A percentile compares a stretch with the other conserved stretches of the same genome.
Evolutionary conservation across 1,284 basidiomycete genomes (phyloP).

Genomic region (Lentinula novae-zelandiae): DNA sequence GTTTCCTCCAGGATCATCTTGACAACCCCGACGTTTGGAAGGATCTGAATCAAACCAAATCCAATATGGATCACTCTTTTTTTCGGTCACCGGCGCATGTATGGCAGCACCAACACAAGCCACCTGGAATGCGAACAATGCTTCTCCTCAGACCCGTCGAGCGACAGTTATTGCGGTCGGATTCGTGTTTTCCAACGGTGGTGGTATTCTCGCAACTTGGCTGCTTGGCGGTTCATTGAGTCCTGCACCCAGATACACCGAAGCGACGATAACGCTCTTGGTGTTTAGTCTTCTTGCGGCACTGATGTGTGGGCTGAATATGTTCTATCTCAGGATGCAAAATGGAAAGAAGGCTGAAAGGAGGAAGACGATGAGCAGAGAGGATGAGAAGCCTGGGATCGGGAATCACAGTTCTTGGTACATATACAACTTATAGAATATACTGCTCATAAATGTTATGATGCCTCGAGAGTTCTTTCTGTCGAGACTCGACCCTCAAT

Average conservation of each 20-base stretch:
- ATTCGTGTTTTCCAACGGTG: conserved; percentile 50
- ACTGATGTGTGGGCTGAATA: conserved; percentile 25
- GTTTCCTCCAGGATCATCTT: background rate
- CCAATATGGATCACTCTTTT: conserved; percentile 48
- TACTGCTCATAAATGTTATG: too few species aligned
- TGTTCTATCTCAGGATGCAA: conserved; percentile 28
- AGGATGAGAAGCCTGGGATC: conserved; percentile 26
- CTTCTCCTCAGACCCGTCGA: conserved; percentile 49
- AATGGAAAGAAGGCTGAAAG: conserved; percentile 31
- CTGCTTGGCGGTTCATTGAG: conserved; percentile 38
- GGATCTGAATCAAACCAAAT: conserved; percentile 30
- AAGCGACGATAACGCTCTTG: conserved; percentile 32
- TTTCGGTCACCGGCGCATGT: conserved; percentile 48
- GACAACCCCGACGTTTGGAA: conserved; percentile 6
- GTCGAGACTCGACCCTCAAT: too few species aligned
- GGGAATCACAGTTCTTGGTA: conserved; percentile 39
- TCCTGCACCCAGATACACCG: conserved; percentile 37
- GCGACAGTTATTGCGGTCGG: conserved; percentile 54
- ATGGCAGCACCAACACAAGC: conserved; percentile 37
- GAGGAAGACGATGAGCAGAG: conserved; percentile 20
- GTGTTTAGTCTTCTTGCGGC: conserved; percentile 28
- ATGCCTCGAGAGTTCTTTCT: too few species aligned
- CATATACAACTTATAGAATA: conserved; percentile 27
- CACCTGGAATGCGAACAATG: conserved; percentile 58
- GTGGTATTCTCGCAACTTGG: conserved; percentile 58